These are phyloP conservation scores for Perilla frutescens DNA, from an alignment of 257 asterid genomes.

Conservation along the genomic window DNA sequence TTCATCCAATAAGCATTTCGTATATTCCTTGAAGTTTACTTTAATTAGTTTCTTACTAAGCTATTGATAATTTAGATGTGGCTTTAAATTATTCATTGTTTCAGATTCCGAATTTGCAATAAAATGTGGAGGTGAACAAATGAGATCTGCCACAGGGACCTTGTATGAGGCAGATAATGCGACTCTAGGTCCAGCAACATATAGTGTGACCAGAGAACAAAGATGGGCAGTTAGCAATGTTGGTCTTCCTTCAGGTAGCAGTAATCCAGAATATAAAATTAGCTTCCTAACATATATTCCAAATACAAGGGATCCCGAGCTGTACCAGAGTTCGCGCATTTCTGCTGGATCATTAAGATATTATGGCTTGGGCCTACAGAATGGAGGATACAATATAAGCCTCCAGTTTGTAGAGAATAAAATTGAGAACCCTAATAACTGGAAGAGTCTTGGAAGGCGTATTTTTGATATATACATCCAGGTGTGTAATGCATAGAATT, in stretches of 20 bases:
- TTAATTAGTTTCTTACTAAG: neutral
- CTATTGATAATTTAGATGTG: neutral
- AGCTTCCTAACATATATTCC: constrained; percentile 41
- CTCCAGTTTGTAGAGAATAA: constrained; percentile 70
- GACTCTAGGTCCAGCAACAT: constrained; percentile 74
- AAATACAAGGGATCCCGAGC: constrained; percentile 61
- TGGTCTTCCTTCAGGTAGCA: constrained; percentile 62
- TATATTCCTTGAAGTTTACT: neutral
- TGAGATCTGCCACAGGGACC: constrained; percentile 45
- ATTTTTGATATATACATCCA: constrained; percentile 76
- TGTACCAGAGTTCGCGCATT: constrained; percentile 64
- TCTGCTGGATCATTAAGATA: constrained; percentile 87
- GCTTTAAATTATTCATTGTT: neutral
- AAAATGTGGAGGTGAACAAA: constrained; percentile 72
- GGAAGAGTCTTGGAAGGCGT: constrained; percentile 85
- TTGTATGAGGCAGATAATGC: constrained; percentile 58
- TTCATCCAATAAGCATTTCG: neutral
- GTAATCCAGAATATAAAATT: constrained; percentile 42
- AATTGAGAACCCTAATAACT: constrained; percentile 41
- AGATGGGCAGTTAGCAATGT: constrained; percentile 91
- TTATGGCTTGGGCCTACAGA: constrained; percentile 78
- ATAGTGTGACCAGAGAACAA: constrained; percentile 45
- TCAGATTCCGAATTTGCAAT: constrained; percentile 74
- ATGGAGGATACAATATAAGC: constrained; percentile 75
- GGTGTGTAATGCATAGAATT: constrained; percentile 47